Percentiles rank a stretch among this genome's conserved stretches.
Evolutionary conservation across 2,329 filamentous ascomycete species (phyloP).

Genomic region (Chaetomiaceae sp.): DNA sequence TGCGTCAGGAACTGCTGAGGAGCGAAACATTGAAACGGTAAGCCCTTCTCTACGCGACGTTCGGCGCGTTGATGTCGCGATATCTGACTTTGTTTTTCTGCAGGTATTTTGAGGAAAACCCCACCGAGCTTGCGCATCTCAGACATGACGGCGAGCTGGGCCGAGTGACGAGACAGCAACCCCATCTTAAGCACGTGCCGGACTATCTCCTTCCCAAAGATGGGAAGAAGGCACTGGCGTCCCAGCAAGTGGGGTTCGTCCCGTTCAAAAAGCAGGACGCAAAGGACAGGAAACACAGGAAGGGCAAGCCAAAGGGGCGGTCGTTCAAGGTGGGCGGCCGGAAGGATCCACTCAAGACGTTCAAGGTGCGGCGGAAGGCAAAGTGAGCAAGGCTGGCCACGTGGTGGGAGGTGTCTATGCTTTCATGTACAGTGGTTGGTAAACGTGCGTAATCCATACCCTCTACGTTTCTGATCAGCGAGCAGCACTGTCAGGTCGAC

Average conservation of each 20-base stretch:
- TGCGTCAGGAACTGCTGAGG: slow-evolving; percentile 85
- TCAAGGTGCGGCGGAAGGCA: slow-evolving; percentile 60
- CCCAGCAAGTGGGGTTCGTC: slow-evolving; percentile 71
- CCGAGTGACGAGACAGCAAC: slow-evolving; percentile 58
- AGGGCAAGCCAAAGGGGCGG: slow-evolving; percentile 32
- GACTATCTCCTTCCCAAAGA: slow-evolving; percentile 84
- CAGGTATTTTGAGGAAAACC: slow-evolving; percentile 92
- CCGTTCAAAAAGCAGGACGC: slow-evolving; percentile 55
- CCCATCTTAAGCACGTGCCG: slow-evolving; percentile 89
- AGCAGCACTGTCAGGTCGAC: not conserved
- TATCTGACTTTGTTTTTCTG: slow-evolving; percentile 2
- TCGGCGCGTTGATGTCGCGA: too few species aligned
- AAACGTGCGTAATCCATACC: slow-evolving; percentile 1
- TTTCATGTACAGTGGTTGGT: not conserved
- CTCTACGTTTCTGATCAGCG: not conserved
- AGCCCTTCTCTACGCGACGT: not conserved
- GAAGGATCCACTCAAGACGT: slow-evolving; percentile 85
- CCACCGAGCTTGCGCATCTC: slow-evolving; percentile 78
- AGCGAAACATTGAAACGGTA: slow-evolving; percentile 82
- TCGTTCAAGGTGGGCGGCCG: slow-evolving; percentile 53
- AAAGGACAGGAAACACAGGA: slow-evolving; percentile 41
- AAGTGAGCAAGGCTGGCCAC: slow-evolving; percentile 4
- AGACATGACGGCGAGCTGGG: slow-evolving; percentile 88
- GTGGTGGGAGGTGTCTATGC: not conserved
- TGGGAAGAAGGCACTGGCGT: slow-evolving; percentile 63